Percentiles rank a stretch among this genome's conserved stretches.
These are phyloP conservation scores for Pascua sp. DNA, from an alignment of 1,284 basidiomycete genomes.

Conservation along the genomic window DNA sequence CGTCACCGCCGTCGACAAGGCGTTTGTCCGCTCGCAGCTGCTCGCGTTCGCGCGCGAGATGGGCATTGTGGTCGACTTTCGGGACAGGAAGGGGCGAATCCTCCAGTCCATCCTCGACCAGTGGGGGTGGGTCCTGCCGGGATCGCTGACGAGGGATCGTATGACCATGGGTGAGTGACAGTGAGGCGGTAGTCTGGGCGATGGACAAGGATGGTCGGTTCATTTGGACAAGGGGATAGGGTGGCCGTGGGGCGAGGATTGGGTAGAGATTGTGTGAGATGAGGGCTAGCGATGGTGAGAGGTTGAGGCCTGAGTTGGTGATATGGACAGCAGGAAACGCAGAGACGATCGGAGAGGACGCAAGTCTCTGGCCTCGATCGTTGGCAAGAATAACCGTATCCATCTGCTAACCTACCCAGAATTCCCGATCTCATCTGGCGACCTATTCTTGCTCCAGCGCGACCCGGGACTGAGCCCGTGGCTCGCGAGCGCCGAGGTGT, in stretches of 20 bases:
- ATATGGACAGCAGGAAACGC: too few relatives aligned
- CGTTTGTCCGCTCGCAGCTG: slow-evolving; percentile 21
- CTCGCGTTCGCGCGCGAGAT: slow-evolving; percentile 7
- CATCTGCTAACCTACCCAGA: slow-evolving; percentile 4
- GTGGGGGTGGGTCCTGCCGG: slow-evolving; percentile 18
- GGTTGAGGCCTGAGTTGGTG: too few relatives aligned
- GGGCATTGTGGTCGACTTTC: not conserved
- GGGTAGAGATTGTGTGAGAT: not conserved
- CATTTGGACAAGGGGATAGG: too few relatives aligned
- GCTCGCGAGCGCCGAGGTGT: not conserved
- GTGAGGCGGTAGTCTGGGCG: not conserved
- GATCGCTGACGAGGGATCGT: not conserved
- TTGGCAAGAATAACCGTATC: not conserved
- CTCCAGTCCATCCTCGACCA: slow-evolving; percentile 10
- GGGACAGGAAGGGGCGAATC: not conserved
- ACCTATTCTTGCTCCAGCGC: slow-evolving; percentile 23
- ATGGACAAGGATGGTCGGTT: not conserved
- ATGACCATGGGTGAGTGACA: not conserved
- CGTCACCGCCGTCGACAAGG: slow-evolving; percentile 10
- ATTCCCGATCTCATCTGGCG: slow-evolving; percentile 7
- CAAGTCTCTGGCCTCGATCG: too few relatives aligned
- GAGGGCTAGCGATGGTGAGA: too few relatives aligned
- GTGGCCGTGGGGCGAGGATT: not conserved
- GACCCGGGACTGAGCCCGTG: slow-evolving; percentile 1
- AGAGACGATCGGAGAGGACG: too few relatives aligned